These are phyloP conservation scores for Metarhizium album DNA, from an alignment of 2,329 filamentous ascomycete species.

Conservation along the genomic window DNA sequence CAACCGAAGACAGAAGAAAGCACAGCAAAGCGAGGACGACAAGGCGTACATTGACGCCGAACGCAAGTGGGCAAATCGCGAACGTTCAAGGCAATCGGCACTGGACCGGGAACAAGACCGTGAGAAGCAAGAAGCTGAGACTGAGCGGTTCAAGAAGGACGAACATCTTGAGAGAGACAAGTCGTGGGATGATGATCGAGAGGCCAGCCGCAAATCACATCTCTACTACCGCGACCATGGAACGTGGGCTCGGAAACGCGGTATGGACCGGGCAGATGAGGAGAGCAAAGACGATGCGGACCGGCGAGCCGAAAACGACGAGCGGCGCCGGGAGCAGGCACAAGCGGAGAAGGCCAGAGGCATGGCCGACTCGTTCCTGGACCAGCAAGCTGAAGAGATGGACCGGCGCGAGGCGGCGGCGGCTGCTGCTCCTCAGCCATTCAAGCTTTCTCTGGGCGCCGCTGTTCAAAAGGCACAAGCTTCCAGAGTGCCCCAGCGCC, in stretches of 20 bases:
- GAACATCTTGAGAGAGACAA: constrained; percentile 52
- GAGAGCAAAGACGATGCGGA: constrained; percentile 71
- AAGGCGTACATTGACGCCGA: constrained; percentile 78
- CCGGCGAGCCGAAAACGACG: constrained; percentile 64
- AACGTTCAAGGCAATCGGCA: constrained; percentile 72
- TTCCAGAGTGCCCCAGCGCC: constrained; percentile 47
- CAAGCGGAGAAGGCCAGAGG: constrained; percentile 70
- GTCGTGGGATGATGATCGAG: constrained; percentile 86
- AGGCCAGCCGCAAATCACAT: constrained; percentile 59
- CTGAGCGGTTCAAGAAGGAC: constrained; percentile 54
- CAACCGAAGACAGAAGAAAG: constrained; percentile 58
- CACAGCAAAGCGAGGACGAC: constrained; percentile 64
- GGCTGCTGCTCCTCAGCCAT: constrained; percentile 55
- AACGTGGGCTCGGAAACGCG: constrained; percentile 74
- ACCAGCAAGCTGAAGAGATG: constrained; percentile 71
- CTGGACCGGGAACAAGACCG: constrained; percentile 75
- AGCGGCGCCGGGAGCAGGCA: constrained; percentile 56
- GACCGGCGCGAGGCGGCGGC: constrained; percentile 32
- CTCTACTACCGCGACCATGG: constrained; percentile 83
- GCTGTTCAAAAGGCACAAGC: constrained; percentile 64
- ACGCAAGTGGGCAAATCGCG: constrained; percentile 81
- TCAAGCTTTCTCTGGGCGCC: constrained; percentile 88
- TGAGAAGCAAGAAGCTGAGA: constrained; percentile 63
- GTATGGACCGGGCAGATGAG: constrained; percentile 62
- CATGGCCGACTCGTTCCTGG: constrained; percentile 85